Evolutionary conservation across 2,329 filamentous ascomycete genomes (phyloP), one percentile per base, ranked within the genome.

Genomic region (Claviceps pusilla): DNA sequence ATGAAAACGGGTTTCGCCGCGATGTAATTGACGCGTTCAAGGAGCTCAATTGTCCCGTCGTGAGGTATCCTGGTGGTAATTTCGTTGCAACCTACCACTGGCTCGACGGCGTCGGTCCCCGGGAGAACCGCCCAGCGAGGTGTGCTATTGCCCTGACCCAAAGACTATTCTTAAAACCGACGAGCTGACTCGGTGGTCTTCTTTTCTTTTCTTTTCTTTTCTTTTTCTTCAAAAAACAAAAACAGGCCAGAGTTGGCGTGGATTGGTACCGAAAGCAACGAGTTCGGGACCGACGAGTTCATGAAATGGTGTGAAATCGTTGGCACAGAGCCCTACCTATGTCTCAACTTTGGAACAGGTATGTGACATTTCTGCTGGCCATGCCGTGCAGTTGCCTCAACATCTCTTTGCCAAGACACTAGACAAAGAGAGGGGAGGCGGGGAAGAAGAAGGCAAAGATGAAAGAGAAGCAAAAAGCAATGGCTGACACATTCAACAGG

Each of bases 81-180:
- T 50, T 50, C 7, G 48, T 50, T 35, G 48, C 48, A 39, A 50
- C 48, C 35, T 50, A 50, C 48, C 48, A 50, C 35, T 50, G 48
- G 48, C 48, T 50, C 35, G 48, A 50, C 9, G 48, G 48, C 2
- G 48, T 50, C 19, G 48, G 48, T 39, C 48, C 48, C 48, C 28
- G n/a, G 11, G 48, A 50, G 35, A 39, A 50, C 12, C 48, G 48
- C 16, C 48, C 48, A 2, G 48, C 39, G 19, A 50, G 48, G 48
- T 50, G 19, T 33, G 48, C 9, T 50, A 3, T 4, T 49, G 16
- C 16, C 45, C 16, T 45, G 42, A 45, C 19, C 7, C n/a, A 24
- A 3, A 19, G 12, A n/a, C 14, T 48, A 1, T 35, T n/a, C 2
- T n/a, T n/a, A 37, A 9, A n/a, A 7, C 19, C n/a, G 31, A 35